Evolutionary conservation across 495 filamentous ascomycete species (phyloP), one percentile per base, ranked within the genome.

Genomic region (Penicillium silybi): DNA sequence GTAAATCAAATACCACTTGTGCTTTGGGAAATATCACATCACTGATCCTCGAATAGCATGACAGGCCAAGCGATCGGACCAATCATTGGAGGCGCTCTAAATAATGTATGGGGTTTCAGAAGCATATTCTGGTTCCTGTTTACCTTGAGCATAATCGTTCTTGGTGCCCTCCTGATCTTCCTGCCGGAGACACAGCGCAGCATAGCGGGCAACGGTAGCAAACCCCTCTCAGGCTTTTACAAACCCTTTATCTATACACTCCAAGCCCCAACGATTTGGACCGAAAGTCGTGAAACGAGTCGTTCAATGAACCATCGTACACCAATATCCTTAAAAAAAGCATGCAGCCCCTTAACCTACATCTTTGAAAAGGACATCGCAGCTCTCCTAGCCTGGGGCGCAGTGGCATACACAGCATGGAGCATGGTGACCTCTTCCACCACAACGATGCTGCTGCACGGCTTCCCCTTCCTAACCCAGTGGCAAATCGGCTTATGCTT

Each of bases 381-480:
- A 3, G 44, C 20, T 0, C 29, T 47, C 11, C 17, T 47, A 10
- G 44, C 32, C 23, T 47, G 44, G 44, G 44, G 44, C 20, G 44
- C 44, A 9, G 32, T 47, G 3, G 44, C 44, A 7, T 47, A 47
- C n/a, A 47, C 44, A 15, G 44, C 44, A 25, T 47, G 44, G 44
- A 47, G 32, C 32, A 47, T 47, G 44, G 44, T 47, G 19, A 38
- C 44, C 23, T 47, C 44, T 16, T 47, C 44, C 16, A 47, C 44
- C 27, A 47, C 44, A 38, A 37, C 44, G 10, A 47, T 47, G 44
- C 32, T 47, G 32, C 44, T 47, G 11, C 17, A n/a, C 17, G 44
- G 44, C 18, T 47, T 47, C 8, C 44, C 44, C 7, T 22, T 37
- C 9, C 20, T 47, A 1, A 25, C 44, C 8, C 25, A 38, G n/a